Base-by-base conservation (phyloP, 2,329 filamentous ascomycete genomes). In the Lasiodiplodia theobromae region DNA sequence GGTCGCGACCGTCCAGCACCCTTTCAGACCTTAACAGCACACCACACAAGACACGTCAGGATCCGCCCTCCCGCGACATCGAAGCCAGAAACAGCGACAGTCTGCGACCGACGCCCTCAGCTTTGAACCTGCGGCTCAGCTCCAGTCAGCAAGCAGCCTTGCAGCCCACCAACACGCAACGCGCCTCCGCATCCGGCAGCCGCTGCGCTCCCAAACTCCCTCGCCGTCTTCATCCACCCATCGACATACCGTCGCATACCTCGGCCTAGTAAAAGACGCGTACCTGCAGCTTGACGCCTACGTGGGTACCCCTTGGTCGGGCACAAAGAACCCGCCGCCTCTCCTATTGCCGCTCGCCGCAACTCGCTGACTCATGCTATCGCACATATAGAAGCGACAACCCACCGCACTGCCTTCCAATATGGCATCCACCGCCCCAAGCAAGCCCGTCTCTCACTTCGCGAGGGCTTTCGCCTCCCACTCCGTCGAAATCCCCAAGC, bases 381-480 rank as follows among this genome's bases (percentile, higher is more conserved):
- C 53, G 40, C 69, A 70, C 70, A 73, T 73, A 56, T 67, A 65
- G 67, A 51, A 68, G 28, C 44, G 38, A 63, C 68, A 56, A 70
- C 40, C 64, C 69, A 47, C 64, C 51, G 51, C 63, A 63, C 68
- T 67, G 57, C 67, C 58, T 34, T 44, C 56, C 68, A 72, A 72
- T 68, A 82, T 81, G 79, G 79, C 79, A 74, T 71, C 77, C 70
- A 70, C 74, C 70, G 70, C 72, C 70, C 66, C 62, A 34, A 74
- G 62, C 71, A 76, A 77, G 73, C 78, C 79, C 68, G 70, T 80
- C 63, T 82, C 80, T 71, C 81, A 77, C 78, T 78, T 82, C 70
- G 76, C 79, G 71, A 76, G 76, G 67, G 79, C 79, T 68, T 79
- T 81, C 70, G 77, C 77, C 69, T 72, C 72, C 58, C 74, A 76